Percentiles rank a stretch among this genome's conserved stretches.
Evolutionary conservation across 495 filamentous ascomycete species (phyloP).

Genomic region (Lasiosphaeria hispida): DNA sequence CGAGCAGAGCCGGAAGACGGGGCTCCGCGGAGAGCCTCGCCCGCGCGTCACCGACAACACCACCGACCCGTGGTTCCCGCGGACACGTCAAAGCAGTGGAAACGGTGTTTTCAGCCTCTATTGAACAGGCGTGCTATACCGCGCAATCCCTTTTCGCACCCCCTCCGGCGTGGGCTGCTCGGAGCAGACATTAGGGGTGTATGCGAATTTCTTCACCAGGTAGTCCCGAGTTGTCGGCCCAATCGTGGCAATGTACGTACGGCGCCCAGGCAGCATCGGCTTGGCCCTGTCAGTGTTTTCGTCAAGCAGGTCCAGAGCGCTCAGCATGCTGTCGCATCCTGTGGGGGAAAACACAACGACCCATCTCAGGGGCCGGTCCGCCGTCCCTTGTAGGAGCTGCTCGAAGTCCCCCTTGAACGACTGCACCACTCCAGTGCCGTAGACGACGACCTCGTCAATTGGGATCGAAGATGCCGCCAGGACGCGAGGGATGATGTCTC

Average conservation of each 20-base stretch:
- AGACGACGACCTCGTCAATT: constrained; percentile 78
- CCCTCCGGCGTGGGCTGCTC: constrained; percentile 80
- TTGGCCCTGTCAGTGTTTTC: constrained; percentile 44
- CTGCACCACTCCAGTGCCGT: constrained; percentile 77
- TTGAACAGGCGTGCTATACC: constrained; percentile 36
- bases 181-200: constrained; percentile 79
- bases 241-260: constrained; percentile 75
- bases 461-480: constrained; percentile 55
- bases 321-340: constrained; percentile 78
- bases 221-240: constrained; percentile 88
- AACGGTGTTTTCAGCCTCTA: not conserved
- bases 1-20: too few relatives aligned
- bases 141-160: constrained; percentile 63
- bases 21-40: too few relatives aligned
- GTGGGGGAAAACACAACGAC: constrained; percentile 92
- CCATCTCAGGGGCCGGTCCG: constrained; percentile 56
- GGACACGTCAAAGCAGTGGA: too few relatives aligned
- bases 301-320: constrained; percentile 59
- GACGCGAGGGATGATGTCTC: constrained; percentile 83
- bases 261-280: constrained; percentile 23
- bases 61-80: too few relatives aligned
- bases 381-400: constrained; percentile 40
- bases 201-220: constrained; percentile 62
- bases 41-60: too few relatives aligned
- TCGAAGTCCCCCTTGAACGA: constrained; percentile 68